Evolutionary conservation across 2,329 filamentous ascomycete genomes (phyloP), one percentile per base, ranked within the genome.

Genomic region (Sclerotinia subarctica): DNA sequence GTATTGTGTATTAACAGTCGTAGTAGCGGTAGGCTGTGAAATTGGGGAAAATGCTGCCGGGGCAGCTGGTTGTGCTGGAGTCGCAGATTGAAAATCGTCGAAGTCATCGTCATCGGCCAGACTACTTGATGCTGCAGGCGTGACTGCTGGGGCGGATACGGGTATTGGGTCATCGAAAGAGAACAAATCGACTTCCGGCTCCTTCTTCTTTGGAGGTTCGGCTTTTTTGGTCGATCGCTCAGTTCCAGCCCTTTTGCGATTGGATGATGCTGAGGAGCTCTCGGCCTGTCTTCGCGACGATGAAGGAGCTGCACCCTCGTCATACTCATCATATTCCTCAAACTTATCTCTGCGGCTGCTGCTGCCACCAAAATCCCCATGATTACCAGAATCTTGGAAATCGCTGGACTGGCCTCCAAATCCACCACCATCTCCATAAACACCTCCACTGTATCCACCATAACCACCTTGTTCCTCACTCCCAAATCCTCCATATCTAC

Each of bases 241-340:
- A 10, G 79, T 76, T 11, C 81, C 79, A 74, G 84, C 84, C 69
- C 80, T 74, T 60, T 80, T 73, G 58, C 74, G 69, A 56, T 67
- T 70, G 19, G 70, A 62, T 46, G 70, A 66, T 56, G 74, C 73
- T 46, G 72, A 59, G 35, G 75, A 68, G 29, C 71, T 53, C 67
- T 77, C 73, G 13, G 72, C 69, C 58, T 74, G 74, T 69, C 73
- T 74, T 68, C 74, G 69, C 79, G 78, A 72, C 83, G 81, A 77
- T 83, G 86, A 74, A 64, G 83, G 78, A 62, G 80, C 80, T 60
- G 84, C 83, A 52, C 85, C 92, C 75, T 97, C 95, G 67, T 98
- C 94, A 75, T 90, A 94, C 79, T 99, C 95, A 77, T 99, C 94
- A 76, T 99, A 99, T 79, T 97, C 95, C 74, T 98, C 94, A 74